Percentiles rank a stretch among this genome's conserved stretches.
These are phyloP conservation scores for Didymella arachidicola DNA, from an alignment of 2,329 filamentous ascomycete genomes.

Conservation along the genomic window DNA sequence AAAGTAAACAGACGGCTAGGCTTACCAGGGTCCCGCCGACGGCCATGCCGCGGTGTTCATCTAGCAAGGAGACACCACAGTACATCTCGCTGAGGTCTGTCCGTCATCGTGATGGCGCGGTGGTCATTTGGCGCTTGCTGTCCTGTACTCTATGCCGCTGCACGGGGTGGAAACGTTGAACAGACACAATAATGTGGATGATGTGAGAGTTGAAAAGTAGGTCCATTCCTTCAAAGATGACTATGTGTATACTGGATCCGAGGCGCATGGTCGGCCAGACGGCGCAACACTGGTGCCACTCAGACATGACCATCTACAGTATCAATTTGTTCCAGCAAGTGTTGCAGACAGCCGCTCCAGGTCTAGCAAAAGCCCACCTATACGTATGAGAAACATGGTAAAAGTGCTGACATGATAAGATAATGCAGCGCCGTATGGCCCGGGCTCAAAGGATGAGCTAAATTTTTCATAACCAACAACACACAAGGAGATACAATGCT, in stretches of 20 bases:
- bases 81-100: not conserved
- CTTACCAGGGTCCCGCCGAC: conserved; percentile 12
- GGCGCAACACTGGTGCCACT: not conserved
- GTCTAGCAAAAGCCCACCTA: conserved; percentile 6
- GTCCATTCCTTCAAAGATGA: conserved; percentile 2
- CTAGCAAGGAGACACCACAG: not conserved
- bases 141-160: not conserved
- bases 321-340: conserved; percentile 12
- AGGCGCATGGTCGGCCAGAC: conserved; percentile 1
- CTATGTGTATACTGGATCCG: conserved; percentile 1
- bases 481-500: conserved; percentile 5
- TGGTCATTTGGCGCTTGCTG: not conserved
- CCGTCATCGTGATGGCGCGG: not conserved
- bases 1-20: conserved; percentile 17
- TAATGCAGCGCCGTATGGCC: conserved; percentile 7
- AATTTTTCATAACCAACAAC: conserved; percentile 6
- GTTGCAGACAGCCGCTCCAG: conserved; percentile 16
- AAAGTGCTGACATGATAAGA: conserved; percentile 1
- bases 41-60: not conserved
- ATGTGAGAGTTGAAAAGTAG: not conserved
- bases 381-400: not conserved
- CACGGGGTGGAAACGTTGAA: too few relatives aligned
- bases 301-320: conserved; percentile 7
- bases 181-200: not conserved
- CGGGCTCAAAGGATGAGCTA: conserved; percentile 3